Conservation (phyloP, 805 yeast species). For the Saccharomycopsis fibuligera region DNA sequence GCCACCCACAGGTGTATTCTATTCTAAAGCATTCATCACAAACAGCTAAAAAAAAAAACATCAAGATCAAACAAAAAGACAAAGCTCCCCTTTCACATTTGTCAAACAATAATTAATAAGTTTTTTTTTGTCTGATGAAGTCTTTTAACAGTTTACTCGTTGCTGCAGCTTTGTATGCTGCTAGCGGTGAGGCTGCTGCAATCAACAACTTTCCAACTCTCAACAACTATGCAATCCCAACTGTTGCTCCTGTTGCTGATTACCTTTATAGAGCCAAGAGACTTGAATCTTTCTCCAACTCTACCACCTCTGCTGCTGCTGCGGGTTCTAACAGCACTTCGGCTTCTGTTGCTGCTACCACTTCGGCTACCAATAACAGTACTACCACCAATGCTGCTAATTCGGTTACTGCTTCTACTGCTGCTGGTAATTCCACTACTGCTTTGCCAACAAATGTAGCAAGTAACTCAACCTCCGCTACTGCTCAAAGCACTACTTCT, state of each 20-base stretch:
- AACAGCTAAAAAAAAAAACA: background rate
- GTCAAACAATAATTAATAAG: too few species aligned
- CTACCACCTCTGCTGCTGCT: constrained; percentile 29
- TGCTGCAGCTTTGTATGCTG: background rate
- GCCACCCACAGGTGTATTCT: background rate
- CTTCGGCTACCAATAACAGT: constrained; percentile 17
- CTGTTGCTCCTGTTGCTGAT: constrained; percentile 29
- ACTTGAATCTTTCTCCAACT: constrained; percentile 25
- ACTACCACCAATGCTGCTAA: background rate
- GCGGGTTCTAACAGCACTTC: constrained; percentile 28
- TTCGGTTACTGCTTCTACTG: background rate
- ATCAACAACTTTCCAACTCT: background rate
- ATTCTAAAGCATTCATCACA: background rate
- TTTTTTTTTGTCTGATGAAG: background rate
- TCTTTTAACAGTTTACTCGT: background rate
- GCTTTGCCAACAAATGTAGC: too few species aligned
- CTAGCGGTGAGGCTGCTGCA: background rate
- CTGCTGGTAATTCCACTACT: too few species aligned
- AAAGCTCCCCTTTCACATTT: too few species aligned
- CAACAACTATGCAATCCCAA: constrained; percentile 24
- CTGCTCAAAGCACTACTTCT: too few species aligned
- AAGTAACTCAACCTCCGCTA: too few species aligned
- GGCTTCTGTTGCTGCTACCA: constrained; percentile 24
- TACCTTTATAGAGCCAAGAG: too few species aligned
- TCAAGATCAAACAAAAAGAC: background rate